These are phyloP conservation scores for Paradendryphiella salina DNA, from an alignment of 2,329 filamentous ascomycete species.

Conservation along the genomic window DNA sequence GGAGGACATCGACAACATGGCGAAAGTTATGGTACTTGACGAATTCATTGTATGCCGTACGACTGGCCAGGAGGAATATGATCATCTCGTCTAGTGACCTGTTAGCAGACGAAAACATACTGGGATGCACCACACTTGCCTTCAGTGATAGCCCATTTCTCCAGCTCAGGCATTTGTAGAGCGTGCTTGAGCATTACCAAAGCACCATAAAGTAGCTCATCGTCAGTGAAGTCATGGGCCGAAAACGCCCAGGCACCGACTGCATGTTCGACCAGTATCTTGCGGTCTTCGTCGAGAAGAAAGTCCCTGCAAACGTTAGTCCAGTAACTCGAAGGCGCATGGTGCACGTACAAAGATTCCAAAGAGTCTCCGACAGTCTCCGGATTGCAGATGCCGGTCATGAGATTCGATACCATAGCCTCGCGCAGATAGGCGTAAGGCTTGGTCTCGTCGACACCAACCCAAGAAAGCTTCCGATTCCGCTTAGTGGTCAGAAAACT, in stretches of 20 bases:
- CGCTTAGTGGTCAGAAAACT: conserved; percentile 72
- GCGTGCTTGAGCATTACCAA: conserved; percentile 89
- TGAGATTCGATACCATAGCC: conserved; percentile 88
- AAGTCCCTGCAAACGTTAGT: conserved; percentile 58
- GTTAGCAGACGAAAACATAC: conserved; percentile 22
- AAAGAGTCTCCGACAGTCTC: conserved; percentile 64
- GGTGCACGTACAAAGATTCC: conserved; percentile 59
- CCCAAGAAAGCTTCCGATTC: conserved; percentile 86
- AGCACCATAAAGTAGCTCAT: conserved; percentile 85
- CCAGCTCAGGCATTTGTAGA: conserved; percentile 76
- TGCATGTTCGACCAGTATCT: conserved; percentile 66
- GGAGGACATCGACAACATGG: conserved; percentile 93
- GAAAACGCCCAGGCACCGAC: conserved; percentile 85
- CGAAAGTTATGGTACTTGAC: conserved; percentile 98
- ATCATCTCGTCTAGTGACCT: conserved; percentile 69
- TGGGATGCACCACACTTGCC: conserved; percentile 59
- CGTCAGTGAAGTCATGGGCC: conserved; percentile 85
- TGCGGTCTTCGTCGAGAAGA: conserved; percentile 67
- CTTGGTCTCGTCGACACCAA: conserved; percentile 80
- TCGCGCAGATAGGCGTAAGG: conserved; percentile 89
- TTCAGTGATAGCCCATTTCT: conserved; percentile 76
- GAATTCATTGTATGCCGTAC: conserved; percentile 93
- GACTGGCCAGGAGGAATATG: conserved; percentile 83
- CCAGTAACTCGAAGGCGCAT: not conserved
- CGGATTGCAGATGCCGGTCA: conserved; percentile 83